Evolutionary conservation across 306 rosid genomes (phyloP), one percentile per base, ranked within the genome.

Genomic region (Adenanthera pavonina): DNA sequence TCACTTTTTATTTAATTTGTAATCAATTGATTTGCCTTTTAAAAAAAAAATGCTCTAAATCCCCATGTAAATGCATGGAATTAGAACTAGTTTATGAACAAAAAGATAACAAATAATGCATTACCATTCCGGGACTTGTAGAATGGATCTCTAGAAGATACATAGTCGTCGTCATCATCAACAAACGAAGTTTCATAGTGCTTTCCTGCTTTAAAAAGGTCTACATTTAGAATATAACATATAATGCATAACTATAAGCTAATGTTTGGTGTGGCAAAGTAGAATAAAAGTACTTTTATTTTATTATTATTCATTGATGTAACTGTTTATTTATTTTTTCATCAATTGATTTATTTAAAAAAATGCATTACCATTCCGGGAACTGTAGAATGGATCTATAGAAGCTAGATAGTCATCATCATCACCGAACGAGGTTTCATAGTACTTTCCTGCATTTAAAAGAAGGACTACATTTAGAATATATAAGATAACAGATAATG

Each of bases 371-470:
- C 68, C 72, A 59, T 61, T 67, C n/a, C 40, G 5, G 7, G 54
- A 47, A 47, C 10, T 56, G 30, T 36, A n/a, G 4, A 8, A 53
- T 25, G 19, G 61, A 76, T 65, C 86, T 62, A 19, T 49, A 46
- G 70, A 53, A 61, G 74, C 51, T 64, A 44, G 78, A 0, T 61
- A 44, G 35, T 62, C 75, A 43, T 13, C 46, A 11, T 34, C 38
- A 64, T 64, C 46, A 35, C 46, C 2, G 38, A 61, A 40, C 7
- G 15, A 67, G n/a, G 44, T 46, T 48, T 81, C 80, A 62, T 34
- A 41, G 33, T 13, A 0, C 64, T 78, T 84, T 41, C 85, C 87
- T 87, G 47, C 78, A 84, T 41, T 56, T 69, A 60, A 69, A 20
- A 25, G 11, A 66, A 74, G 12, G 71, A 44, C 62, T 51, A 3